Evolutionary conservation across 768 basidiomycete genomes (phyloP), one percentile per base, ranked within the genome.

Genomic region (Austroboletus eburneus): DNA sequence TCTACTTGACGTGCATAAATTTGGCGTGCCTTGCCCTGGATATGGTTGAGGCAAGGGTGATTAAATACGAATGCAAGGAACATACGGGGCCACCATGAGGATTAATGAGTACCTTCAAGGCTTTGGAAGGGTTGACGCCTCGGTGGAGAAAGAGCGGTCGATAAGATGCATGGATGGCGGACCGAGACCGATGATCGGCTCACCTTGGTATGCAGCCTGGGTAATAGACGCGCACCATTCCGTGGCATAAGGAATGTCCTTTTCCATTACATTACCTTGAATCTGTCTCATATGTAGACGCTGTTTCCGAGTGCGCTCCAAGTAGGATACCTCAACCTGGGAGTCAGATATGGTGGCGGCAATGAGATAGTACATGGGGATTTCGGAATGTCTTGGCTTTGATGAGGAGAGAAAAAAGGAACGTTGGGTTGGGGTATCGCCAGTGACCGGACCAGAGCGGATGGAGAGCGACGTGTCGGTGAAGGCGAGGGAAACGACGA

Each of bases 51-150:
- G n/a, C 39, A 27, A 42, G 18, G 45, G 43, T 6, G n/a, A 13
- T 14, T 10, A 16, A 29, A 30, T n/a, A 17, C 24, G 27, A 33
- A 39, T 16, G 6, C 17, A 33, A 18, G 18, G 30, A 2, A 71
- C 83, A 24, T 59, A 89, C 90, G 18, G 72, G 74, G n/a, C 91
- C 91, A 42, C 91, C 82, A 45, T 75, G 67, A 9, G 91, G 91
- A 62, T 93, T 94, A 32, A 94, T 73, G 35, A 94, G 59, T 8
- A 92, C 75, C 51, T 81, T 79, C 24, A 94, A 59, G 17, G 71
- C 68, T 38, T 83, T 74, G 41, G 70, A 62, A 18, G 74, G 79
- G 54, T 76, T 75, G n/a, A 78, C 63, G 34, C 78, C 86, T 74
- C 45, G 20, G 33, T 6, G 9, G 24, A 27, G 18, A 25, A 37